Evolutionary conservation across 2,329 filamentous ascomycete genomes (phyloP).

Genomic region (Phoma sp.): DNA sequence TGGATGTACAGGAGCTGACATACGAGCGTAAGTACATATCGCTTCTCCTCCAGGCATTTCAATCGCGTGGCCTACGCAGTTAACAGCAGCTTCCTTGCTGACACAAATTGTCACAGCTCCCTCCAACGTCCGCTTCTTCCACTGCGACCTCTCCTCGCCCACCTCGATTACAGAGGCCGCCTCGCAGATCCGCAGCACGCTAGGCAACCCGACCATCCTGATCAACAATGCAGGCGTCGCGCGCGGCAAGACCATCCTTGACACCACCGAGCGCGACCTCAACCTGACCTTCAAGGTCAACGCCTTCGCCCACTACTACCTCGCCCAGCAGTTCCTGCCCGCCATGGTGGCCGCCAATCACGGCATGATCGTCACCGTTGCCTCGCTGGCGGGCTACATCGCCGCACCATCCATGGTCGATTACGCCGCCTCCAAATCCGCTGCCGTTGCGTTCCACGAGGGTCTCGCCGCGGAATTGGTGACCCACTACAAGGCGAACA

Average conservation of each 20-base stretch:
- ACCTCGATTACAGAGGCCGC: slow-evolving; percentile 60
- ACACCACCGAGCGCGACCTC: slow-evolving; percentile 62
- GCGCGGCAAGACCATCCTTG: slow-evolving; percentile 66
- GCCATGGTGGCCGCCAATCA: slow-evolving; percentile 68
- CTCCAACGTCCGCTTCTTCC: slow-evolving; percentile 67
- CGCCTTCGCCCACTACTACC: slow-evolving; percentile 69
- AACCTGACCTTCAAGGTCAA: slow-evolving; percentile 76
- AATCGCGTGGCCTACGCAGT: too few relatives aligned
- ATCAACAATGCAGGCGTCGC: slow-evolving; percentile 75
- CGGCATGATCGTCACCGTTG: slow-evolving; percentile 75
- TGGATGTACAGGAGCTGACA: slow-evolving; percentile 70
- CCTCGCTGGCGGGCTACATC: slow-evolving; percentile 67
- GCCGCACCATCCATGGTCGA: slow-evolving; percentile 69
- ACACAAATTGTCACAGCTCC: slow-evolving; percentile 44
- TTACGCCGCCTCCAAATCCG: slow-evolving; percentile 71
- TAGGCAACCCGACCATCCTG: slow-evolving; percentile 71
- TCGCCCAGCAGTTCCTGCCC: slow-evolving; percentile 71
- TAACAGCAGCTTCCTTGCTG: slow-evolving; percentile 1
- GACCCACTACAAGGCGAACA: slow-evolving; percentile 66
- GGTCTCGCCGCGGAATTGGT: slow-evolving; percentile 52
- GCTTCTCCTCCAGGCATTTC: not conserved
- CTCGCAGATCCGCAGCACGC: slow-evolving; percentile 57
- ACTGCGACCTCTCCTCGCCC: slow-evolving; percentile 71
- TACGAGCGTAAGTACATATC: slow-evolving; percentile 50
- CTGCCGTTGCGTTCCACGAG: slow-evolving; percentile 71